Conservation (phyloP, 2,329 filamentous ascomycete species). For the Ascochyta rabiei region DNA sequence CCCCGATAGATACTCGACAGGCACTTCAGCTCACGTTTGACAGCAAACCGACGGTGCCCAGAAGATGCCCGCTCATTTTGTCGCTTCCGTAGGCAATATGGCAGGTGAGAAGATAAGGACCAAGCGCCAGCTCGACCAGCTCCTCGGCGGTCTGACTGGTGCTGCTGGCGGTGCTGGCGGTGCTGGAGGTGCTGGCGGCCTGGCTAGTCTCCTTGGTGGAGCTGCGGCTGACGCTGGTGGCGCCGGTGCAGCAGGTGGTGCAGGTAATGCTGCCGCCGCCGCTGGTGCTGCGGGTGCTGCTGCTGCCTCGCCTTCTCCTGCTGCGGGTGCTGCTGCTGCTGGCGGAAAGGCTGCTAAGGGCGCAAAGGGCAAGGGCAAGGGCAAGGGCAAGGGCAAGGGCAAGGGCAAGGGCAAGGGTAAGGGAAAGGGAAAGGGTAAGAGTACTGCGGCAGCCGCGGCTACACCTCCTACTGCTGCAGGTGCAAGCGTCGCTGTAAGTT, state of each 20-base stretch:
- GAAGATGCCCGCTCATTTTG: slow-evolving; percentile 34
- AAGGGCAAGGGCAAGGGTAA: neutral
- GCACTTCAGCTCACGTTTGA: slow-evolving; percentile 2
- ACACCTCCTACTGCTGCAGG: neutral
- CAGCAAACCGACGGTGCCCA: slow-evolving; percentile 23
- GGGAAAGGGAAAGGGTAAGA: neutral
- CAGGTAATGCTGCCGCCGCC: neutral
- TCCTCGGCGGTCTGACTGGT: slow-evolving; percentile 28
- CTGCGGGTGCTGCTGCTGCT: neutral
- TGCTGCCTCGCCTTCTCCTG: no score
- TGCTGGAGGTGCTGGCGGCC: slow-evolving; percentile 14
- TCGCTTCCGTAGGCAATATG: slow-evolving; percentile 28
- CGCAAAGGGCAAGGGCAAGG: neutral
- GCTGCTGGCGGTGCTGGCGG: slow-evolving; percentile 18
- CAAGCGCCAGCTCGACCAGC: slow-evolving; percentile 37
- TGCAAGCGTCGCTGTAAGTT: neutral
- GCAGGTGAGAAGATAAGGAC: slow-evolving; percentile 28
- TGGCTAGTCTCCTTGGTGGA: neutral
- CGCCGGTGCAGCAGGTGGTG: slow-evolving; percentile 1
- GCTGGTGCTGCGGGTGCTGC: neutral
- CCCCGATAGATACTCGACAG: neutral
- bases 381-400: neutral
- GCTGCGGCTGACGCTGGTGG: slow-evolving; percentile 3
- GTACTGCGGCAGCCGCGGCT: neutral
- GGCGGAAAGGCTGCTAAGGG: neutral